A percentile compares a stretch with the other conserved stretches of the same genome.
Evolutionary conservation across 164 flowering plant species (phyloP).

Genomic region (Cinnamomum micranthum): DNA sequence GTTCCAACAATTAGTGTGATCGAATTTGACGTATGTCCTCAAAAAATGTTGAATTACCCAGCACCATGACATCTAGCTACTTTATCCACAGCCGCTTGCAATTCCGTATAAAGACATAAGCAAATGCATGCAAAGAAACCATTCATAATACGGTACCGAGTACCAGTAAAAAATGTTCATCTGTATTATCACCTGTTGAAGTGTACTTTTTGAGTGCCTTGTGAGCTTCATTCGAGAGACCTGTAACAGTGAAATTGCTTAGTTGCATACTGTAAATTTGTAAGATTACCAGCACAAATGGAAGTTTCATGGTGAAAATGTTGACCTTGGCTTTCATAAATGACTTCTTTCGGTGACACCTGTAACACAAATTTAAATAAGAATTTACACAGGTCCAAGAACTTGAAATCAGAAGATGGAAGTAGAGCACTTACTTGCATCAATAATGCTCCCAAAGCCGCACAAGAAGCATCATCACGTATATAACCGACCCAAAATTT

Average conservation of each 20-base stretch:
- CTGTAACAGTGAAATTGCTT: constrained; percentile 30
- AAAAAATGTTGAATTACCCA: no score
- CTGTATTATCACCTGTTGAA: constrained; percentile 40
- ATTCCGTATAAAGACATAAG: no score
- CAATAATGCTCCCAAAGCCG: constrained; percentile 80
- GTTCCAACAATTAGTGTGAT: no score
- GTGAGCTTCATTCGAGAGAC: constrained; percentile 76
- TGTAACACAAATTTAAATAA: constrained; percentile 14
- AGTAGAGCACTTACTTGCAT: constrained; percentile 66
- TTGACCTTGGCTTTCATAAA: constrained; percentile 72
- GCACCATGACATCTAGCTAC: no score
- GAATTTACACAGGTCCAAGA: background rate
- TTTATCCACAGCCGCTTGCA: no score
- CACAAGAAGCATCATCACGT: constrained; percentile 82
- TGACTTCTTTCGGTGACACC: constrained; percentile 90
- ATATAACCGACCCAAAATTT: constrained; percentile 89
- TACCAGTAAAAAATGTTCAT: background rate
- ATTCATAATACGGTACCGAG: background rate
- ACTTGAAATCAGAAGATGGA: background rate
- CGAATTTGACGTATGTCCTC: no score
- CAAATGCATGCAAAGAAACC: background rate
- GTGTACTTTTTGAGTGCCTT: constrained; percentile 80
- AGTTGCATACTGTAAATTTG: background rate
- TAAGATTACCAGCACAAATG: background rate
- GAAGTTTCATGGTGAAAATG: constrained; percentile 1